Base-by-base conservation (phyloP, 768 basidiomycete genomes). In the Lyophyllum atratum region DNA sequence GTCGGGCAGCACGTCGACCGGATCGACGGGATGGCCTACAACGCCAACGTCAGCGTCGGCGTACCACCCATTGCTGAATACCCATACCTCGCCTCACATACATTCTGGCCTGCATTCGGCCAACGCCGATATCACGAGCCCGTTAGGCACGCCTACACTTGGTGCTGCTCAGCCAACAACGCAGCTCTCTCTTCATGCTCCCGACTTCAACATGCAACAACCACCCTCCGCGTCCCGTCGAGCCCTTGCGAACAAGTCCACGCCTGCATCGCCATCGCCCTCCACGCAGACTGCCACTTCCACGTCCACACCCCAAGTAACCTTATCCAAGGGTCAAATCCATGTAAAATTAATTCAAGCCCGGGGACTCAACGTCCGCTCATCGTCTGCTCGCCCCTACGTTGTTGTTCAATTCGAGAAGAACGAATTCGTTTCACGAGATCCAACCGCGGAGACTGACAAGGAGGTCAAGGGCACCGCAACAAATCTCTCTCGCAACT, bases 371-470 rank as follows among this genome's bases (percentile, higher is more conserved):
- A 86, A 86, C 61, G 88, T 94, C 51, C 80, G 80, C 43, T 81
- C 86, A 14, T 65, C 81, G 42, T 70, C 78, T 59, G 85, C 90
- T 3, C 80, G 86, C 0, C 92, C 95, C 17, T 98, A 99, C 71
- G 92, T 95, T 65, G 95, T 98, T 70, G 95, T 95, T 64, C 91
- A 95, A 73, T 99, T 98, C 74, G 97, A 99, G 78, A 92, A 98
- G 74, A 98, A 94, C 81, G 97, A 99, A 74, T 99, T 98, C 69
- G 88, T 99, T 71, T 88, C 87, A 64, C 79, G 97, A 44, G 92
- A 96, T 71, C 92, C 94, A 25, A 91, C 89, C 24, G 84, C 86
- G 62, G 92, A 93, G 71, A 76, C 81, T 17, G 92, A 91, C 77
- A 94, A 92, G 78, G 92, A 93, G 73, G 90, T 92, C 72, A 93